Evolutionary conservation across 2,329 filamentous ascomycete species (phyloP), one percentile per base, ranked within the genome.

Genomic region (Hawksworthiomyces lignivorus): DNA sequence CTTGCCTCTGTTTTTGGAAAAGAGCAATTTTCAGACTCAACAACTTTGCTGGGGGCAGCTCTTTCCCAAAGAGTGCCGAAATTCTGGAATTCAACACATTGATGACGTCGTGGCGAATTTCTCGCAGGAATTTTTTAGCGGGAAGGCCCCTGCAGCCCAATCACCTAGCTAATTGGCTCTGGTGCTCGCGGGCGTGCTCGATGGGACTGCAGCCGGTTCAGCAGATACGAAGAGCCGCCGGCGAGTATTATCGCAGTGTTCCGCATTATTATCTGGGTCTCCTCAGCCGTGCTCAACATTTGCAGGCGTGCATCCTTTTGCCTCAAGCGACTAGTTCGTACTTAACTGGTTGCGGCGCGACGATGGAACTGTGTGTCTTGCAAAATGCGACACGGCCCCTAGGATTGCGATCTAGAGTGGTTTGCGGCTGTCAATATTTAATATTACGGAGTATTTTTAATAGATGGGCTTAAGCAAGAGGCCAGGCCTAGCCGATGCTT

Each of bases 71-170:
- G 14, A 12, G 29, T 10, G 12, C 9, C 18, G 14, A 15, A 20
- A 15, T 26, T 32, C 22, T 28, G 24, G 32, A 26, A 36, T 43
- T 39, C 36, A 18, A 18, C 24, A 20, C 14, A 19, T 17, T 17
- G 24, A 50, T 50, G 48, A 50, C 48, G 48, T 50, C 48, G 48
- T 48, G 44, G 46, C 41, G 28, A 46, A 36, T 44, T 31, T 44
- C 36, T 36, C 39, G 33, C 37, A 41, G 20, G 36, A 45, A 33
- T 29, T 41, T 33, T 9, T 18, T 7, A 9, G 15, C 6, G 34
- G 12, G 28, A 28, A 32, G 22, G n/a, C n/a, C n/a, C 9, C 33
- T 33, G 27, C 28, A 33, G 28, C 14, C 40, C 33, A 37, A 36
- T 37, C 40, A 32, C 17, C n/a, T n/a, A n/a, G n/a, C n/a, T n/a